Evolutionary conservation across 1,139 yeast genomes (phyloP).

Genomic region (Hyphopichia wangnamkhiaoensis): DNA sequence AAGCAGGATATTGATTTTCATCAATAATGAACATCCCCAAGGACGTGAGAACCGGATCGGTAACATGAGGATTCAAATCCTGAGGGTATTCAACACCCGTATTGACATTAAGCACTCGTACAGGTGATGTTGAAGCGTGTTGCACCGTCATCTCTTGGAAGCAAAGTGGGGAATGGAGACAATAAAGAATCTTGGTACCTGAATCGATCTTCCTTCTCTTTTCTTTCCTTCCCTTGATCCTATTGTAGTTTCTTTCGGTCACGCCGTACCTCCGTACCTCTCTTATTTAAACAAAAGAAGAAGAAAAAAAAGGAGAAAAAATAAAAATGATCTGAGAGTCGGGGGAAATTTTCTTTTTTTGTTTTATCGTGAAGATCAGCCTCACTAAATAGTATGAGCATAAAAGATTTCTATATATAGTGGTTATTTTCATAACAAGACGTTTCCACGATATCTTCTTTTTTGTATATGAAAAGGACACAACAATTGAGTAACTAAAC

Average conservation of each 20-base stretch:
- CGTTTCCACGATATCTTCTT: not conserved
- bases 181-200: too few relatives aligned
- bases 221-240: too few relatives aligned
- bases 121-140: not conserved
- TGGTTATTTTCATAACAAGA: not conserved
- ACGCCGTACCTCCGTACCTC: constrained; percentile 1
- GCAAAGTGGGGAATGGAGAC: not conserved
- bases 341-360: too few relatives aligned
- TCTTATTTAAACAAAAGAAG: too few relatives aligned
- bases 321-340: too few relatives aligned
- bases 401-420: not conserved
- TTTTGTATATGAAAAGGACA: too few relatives aligned
- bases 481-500: too few relatives aligned
- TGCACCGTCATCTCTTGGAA: too few relatives aligned
- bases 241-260: too few relatives aligned
- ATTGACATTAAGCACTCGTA: not conserved
- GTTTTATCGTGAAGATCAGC: too few relatives aligned
- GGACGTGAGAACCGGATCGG: constrained; percentile 46
- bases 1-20: constrained; percentile 63
- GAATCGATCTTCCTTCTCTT: not conserved
- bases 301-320: too few relatives aligned
- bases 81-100: not conserved
- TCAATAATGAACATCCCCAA: constrained; percentile 94
- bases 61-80: not conserved
- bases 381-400: too few relatives aligned